phyloP scores from a whole-genome alignment of 768 basidiomycete species.

The Leccinum rimulosum region DNA sequence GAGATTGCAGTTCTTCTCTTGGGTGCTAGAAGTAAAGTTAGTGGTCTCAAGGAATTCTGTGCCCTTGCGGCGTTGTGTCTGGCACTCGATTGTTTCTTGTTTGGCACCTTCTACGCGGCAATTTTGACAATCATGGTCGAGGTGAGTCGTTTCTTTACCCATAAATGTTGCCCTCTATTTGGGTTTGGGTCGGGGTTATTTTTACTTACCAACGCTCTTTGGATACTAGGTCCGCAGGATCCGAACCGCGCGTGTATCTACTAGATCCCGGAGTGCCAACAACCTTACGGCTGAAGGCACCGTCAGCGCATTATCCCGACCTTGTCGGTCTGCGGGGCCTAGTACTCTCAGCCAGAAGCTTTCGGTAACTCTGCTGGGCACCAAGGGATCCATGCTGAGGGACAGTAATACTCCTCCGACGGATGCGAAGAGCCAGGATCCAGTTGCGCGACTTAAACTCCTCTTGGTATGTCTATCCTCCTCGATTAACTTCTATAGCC shows the following conservation, averaged over 20 bases:
- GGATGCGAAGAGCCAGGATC: constrained; percentile 63
- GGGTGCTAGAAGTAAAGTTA: constrained; percentile 83
- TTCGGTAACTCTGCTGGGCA: constrained; percentile 39
- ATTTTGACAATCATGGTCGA: constrained; percentile 96
- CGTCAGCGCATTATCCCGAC: constrained; percentile 28
- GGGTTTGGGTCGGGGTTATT: constrained; percentile 11
- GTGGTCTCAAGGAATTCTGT: constrained; percentile 91
- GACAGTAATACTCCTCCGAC: constrained; percentile 39
- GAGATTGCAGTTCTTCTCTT: constrained; percentile 88
- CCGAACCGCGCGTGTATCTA: constrained; percentile 54
- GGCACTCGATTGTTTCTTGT: constrained; percentile 79
- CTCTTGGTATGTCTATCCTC: constrained; percentile 58
- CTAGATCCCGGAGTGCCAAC: constrained; percentile 35
- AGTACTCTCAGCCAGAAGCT: constrained; percentile 22
- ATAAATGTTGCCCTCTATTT: neutral
- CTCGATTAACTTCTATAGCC: neutral
- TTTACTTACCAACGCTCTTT: constrained; percentile 8
- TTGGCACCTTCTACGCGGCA: constrained; percentile 87
- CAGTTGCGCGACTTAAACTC: constrained; percentile 84
- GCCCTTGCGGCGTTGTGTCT: constrained; percentile 87
- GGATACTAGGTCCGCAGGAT: constrained; percentile 65
- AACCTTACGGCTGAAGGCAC: constrained; percentile 31
- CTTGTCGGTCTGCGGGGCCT: constrained; percentile 19
- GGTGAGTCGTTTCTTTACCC: constrained; percentile 42
- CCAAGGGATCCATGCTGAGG: constrained; percentile 48